These are phyloP conservation scores for Fagus sylvatica DNA, from an alignment of 306 rosid genomes.

Conservation along the genomic window DNA sequence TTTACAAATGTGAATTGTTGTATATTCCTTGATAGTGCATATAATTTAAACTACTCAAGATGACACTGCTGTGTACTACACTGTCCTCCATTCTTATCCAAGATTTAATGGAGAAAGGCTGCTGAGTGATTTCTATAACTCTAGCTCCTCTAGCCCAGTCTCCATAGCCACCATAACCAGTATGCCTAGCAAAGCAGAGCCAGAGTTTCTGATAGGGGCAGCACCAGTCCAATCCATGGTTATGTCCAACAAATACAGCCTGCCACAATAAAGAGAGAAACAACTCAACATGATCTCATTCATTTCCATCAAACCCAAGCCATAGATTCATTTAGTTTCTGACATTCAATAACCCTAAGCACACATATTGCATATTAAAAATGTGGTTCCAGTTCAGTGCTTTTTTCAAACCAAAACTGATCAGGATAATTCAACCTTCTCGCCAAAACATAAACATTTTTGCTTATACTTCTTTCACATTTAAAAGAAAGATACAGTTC, in stretches of 20 bases:
- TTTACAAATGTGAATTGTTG: no score
- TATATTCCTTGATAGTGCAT: not conserved
- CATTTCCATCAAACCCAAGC: not conserved
- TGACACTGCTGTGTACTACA: conserved; percentile 50
- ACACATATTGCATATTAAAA: not conserved
- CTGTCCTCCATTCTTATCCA: conserved; percentile 89
- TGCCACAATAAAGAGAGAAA: conserved; percentile 35
- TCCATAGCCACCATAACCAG: conserved; percentile 83
- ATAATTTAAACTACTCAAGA: conserved; percentile 27
- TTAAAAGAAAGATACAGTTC: not conserved
- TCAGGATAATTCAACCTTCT: not conserved
- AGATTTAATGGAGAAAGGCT: conserved; percentile 63
- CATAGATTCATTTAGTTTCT: not conserved
- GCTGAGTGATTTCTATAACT: conserved; percentile 49
- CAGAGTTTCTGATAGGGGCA: conserved; percentile 66
- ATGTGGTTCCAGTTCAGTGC: not conserved
- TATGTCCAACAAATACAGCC: conserved; percentile 89
- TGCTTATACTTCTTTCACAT: not conserved
- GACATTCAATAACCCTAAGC: not conserved
- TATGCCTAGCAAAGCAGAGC: conserved; percentile 81
- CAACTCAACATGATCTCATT: not conserved
- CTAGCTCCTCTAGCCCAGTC: conserved; percentile 73
- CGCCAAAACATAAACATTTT: not conserved
- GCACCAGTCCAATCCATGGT: conserved; percentile 92
- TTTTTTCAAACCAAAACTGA: not conserved